Evolutionary conservation across 306 rosid genomes (phyloP), one percentile per base, ranked within the genome.

Genomic region (Lathyrus aphaca): DNA sequence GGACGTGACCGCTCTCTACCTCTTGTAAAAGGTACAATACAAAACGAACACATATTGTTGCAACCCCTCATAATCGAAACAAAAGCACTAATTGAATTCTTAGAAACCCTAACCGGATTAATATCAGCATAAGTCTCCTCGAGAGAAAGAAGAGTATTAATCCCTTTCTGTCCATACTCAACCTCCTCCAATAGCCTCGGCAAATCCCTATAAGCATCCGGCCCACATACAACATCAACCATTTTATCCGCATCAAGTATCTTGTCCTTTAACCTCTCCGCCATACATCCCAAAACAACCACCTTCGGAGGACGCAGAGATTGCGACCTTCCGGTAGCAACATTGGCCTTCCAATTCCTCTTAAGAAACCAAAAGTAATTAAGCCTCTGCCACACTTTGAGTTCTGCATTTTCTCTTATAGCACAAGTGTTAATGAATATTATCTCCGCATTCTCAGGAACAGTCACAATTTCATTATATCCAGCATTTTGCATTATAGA

Each of bases 301-400:
- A 94, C 92, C 76, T 94, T 94, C 0, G 99, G 99, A 75, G 97
- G 97, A 72, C 40, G 73, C 42, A 71, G 19, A 43, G 97, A 91
- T 10, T 83, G 82, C 0, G 99, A 79, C 80, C 97, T 87, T 68
- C 97, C 99, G 4, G 19, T 81, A 19, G 89, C 87, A 57, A 87
- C 85, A 76, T 94, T 94, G 17, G 77, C 82, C 87, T 94, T 94
- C 99, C 99, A 91, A 1, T 94, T 83, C 80, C 96, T 84, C 82
- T 95, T 91, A 27, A 95, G 96, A 86, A 95, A 95, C 99, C 99
- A 95, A 82, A 95, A 88, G 81, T 95, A 95, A 75, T 95, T 91
- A 78, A 95, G 99, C 82, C 97, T 86, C 77, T 95, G 97, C 99
- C 99, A 91, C 50, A 94, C 99, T 80, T 89, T 91, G 82, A 88